Evolutionary conservation across 495 filamentous ascomycete species (phyloP), one percentile per base, ranked within the genome.

Genomic region (Cudoniella acicularis): DNA sequence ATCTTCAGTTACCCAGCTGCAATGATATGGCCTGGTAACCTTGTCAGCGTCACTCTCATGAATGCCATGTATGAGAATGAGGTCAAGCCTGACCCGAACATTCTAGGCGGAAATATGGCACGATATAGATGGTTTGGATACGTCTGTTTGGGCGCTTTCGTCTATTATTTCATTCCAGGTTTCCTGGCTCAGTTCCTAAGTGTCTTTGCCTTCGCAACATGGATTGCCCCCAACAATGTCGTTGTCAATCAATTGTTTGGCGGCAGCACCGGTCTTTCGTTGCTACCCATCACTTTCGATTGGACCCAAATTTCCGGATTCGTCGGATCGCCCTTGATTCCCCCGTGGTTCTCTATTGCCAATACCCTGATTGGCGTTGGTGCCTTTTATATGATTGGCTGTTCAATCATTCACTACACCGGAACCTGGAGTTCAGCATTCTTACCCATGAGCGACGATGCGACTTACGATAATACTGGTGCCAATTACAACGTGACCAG

Each of bases 1-100:
- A 50, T 62, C n/a, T 20, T 45, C 71, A 24, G 59, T 13, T 58
- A 59, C 55, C 85, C 83, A 3, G 84, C 86, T 2, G 80, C 87
- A 9, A 89, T 90, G 85, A 89, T 91, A 60, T 91, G 87, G 86
- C 87, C 88, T 0, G 75, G 74, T 1, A 87, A 77, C 48, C 73
- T 91, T 18, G 83, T 87, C 60, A 81, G 81, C 18, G 77, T 83
- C 0, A 75, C 86, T 3, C 71, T 91, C 9, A 87, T 91, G 74
- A 81, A 83, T 49, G 85, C 85, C 16, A 84, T 90, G 66, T 87
- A 91, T 60, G 87, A 90, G 59, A 79, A 81, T 61, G 75, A 75
- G 10, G 73, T 69, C 76, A 63, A 63, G 43, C 30, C 83, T 1
- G 81, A 88, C 57, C 81, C 85, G 0, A 51, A 69, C 40, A 77